A percentile compares a stretch with the other conserved stretches of the same genome.
phyloP scores from a whole-genome alignment of 306 rosid genomes.

The Medicago arabica region DNA sequence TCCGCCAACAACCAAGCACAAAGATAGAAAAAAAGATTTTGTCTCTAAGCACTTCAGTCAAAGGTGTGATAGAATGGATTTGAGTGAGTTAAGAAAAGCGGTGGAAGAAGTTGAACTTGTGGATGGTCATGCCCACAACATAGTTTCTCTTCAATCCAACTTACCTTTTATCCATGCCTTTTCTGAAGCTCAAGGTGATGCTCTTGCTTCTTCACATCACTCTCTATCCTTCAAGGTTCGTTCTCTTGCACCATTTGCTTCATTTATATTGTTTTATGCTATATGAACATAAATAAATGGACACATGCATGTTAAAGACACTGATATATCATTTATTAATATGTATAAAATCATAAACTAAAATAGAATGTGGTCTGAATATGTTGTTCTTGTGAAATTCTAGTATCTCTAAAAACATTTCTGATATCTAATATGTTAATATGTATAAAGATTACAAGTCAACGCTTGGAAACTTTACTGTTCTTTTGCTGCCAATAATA shows the following conservation, averaged over 20 bases:
- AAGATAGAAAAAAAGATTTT: too few species aligned
- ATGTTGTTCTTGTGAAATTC: too few species aligned
- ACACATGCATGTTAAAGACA: neutral
- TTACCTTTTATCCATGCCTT: conserved; percentile 67
- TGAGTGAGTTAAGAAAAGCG: conserved; percentile 59
- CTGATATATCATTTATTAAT: too few species aligned
- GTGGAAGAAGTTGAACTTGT: conserved; percentile 73
- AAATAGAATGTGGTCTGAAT: too few species aligned
- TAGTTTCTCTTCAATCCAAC: conserved; percentile 69
- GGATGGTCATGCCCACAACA: conserved; percentile 89
- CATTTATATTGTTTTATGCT: neutral
- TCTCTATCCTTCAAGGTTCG: conserved; percentile 48
- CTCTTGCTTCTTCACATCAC: conserved; percentile 56
- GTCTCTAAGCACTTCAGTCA: neutral
- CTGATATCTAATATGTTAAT: too few species aligned
- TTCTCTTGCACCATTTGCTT: neutral
- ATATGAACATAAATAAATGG: neutral
- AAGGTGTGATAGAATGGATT: conserved; percentile 56
- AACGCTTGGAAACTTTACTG: neutral
- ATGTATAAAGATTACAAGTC: neutral
- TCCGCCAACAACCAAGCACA: too few species aligned
- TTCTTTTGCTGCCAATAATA: neutral
- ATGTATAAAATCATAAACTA: too few species aligned
- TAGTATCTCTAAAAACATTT: too few species aligned
- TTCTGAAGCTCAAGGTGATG: conserved; percentile 75